phyloP scores from a whole-genome alignment of 2,329 filamentous ascomycete genomes.

The Didymella pinodella region DNA sequence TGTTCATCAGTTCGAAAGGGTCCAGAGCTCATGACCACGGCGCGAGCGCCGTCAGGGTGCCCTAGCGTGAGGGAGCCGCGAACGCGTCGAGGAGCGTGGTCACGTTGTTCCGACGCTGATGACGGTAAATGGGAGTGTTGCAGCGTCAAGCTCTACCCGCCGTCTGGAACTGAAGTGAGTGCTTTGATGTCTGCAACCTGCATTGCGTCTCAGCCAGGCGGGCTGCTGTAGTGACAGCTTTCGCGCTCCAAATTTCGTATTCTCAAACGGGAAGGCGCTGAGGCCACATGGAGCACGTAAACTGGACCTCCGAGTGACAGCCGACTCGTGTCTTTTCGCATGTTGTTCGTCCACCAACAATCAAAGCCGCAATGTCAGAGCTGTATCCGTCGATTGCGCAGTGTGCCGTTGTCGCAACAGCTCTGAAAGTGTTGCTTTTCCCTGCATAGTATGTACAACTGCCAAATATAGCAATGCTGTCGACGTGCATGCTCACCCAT shows the following conservation, averaged over 20 bases:
- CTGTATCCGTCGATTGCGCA: conserved; percentile 87
- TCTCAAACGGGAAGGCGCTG: conserved; percentile 21
- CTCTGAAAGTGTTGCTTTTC: conserved; percentile 90
- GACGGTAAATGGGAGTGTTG: not conserved
- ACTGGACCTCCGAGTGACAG: conserved; percentile 24
- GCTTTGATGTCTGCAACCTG: not conserved
- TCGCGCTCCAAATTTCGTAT: conserved; percentile 4
- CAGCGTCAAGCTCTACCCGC: not conserved
- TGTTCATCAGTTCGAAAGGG: conserved; percentile 16
- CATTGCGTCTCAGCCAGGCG: not conserved
- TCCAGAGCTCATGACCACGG: conserved; percentile 27
- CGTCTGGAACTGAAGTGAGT: not conserved
- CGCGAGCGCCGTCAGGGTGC: conserved; percentile 24
- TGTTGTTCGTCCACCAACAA: conserved; percentile 32
- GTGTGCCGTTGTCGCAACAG: conserved; percentile 83
- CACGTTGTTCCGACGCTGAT: conserved; percentile 7
- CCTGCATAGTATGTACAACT: conserved; percentile 81
- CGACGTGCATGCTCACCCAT: conserved; percentile 35
- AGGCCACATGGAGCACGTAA: conserved; percentile 18
- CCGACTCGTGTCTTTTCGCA: conserved; percentile 31
- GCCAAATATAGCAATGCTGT: conserved; percentile 13
- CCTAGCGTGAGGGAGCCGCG: conserved; percentile 22
- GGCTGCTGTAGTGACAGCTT: conserved; percentile 9
- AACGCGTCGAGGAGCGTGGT: conserved; percentile 17
- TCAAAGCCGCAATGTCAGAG: conserved; percentile 70